phyloP scores from a whole-genome alignment of 169 alveolate species.

The Plasmodium berghei region DNA sequence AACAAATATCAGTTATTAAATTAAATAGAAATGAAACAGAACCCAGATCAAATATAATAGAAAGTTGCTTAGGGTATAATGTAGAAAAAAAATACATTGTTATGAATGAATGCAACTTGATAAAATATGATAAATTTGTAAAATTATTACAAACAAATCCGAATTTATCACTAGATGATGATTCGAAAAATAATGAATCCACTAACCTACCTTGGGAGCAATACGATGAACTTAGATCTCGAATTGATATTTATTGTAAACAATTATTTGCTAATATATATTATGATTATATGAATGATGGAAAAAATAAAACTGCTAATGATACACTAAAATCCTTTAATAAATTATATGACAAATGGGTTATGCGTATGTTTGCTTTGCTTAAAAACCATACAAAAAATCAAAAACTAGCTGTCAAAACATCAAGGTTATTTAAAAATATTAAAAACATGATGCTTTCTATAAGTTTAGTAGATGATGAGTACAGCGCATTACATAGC shows the following conservation, averaged over 20 bases:
- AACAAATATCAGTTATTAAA: conserved; percentile 76
- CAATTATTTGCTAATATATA: conserved; percentile 64
- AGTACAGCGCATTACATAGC: conserved; percentile 72
- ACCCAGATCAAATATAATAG: conserved; percentile 73
- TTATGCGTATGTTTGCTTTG: conserved; percentile 76
- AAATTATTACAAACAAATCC: conserved; percentile 67
- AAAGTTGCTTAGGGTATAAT: conserved; percentile 77
- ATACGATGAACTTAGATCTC: conserved; percentile 71
- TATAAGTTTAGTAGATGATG: conserved; percentile 69
- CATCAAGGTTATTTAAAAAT: conserved; percentile 65
- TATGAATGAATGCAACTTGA: conserved; percentile 64
- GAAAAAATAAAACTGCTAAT: conserved; percentile 68
- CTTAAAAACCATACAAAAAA: conserved; percentile 73
- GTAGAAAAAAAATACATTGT: conserved; percentile 72
- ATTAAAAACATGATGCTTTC: conserved; percentile 73
- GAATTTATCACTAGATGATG: conserved; percentile 46
- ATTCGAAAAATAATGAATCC: conserved; percentile 18
- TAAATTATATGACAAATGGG: conserved; percentile 75
- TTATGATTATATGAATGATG: conserved; percentile 75
- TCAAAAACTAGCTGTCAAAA: conserved; percentile 74
- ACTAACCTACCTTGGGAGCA: conserved; percentile 72
- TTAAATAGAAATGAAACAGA: conserved; percentile 65
- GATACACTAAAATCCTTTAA: conserved; percentile 55
- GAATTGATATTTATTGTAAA: conserved; percentile 64
- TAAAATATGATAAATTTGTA: conserved; percentile 69